Conservation (phyloP, 805 yeast genomes). For the Wickerhamiella alocasiicola region DNA sequence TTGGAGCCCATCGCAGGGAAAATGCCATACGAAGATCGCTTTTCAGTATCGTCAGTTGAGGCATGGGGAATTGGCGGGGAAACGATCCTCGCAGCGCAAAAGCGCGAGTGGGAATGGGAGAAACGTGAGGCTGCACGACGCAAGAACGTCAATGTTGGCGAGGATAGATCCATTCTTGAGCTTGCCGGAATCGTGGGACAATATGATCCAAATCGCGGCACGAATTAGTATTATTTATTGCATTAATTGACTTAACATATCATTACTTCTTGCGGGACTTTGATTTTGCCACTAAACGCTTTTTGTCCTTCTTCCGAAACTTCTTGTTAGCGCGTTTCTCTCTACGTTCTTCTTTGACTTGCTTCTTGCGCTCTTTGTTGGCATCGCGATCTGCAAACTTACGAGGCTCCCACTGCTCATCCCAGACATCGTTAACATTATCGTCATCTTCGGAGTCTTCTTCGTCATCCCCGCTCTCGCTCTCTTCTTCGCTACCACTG, state of each 20-base stretch:
- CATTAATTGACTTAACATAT: constrained; percentile 18
- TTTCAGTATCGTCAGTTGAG: constrained; percentile 62
- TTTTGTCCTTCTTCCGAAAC: constrained; percentile 68
- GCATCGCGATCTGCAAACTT: constrained; percentile 66
- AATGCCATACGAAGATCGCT: constrained; percentile 50
- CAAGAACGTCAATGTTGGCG: constrained; percentile 53
- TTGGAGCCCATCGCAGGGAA: constrained; percentile 23
- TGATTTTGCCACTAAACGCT: constrained; percentile 54
- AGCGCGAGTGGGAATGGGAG: constrained; percentile 82
- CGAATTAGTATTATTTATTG: constrained; percentile 5
- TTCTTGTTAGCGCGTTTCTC: constrained; percentile 67
- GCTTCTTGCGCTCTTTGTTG: constrained; percentile 62
- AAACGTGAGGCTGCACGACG: constrained; percentile 72
- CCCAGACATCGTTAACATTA: constrained; percentile 27
- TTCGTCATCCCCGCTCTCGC: constrained; percentile 18
- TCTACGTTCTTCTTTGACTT: constrained; percentile 61
- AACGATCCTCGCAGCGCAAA: constrained; percentile 65
- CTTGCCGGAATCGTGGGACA: constrained; percentile 57
- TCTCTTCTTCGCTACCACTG: constrained; percentile 21
- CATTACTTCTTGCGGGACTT: constrained; percentile 19
- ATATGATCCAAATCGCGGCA: constrained; percentile 19
- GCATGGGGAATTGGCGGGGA: constrained; percentile 88
- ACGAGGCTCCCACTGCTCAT: constrained; percentile 49
- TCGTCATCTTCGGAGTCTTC: constrained; percentile 26
- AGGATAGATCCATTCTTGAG: constrained; percentile 74